A percentile compares a stretch with the other conserved stretches of the same genome.
These are phyloP conservation scores for Xylaria acuta DNA, from an alignment of 495 filamentous ascomycete species.

Conservation along the genomic window DNA sequence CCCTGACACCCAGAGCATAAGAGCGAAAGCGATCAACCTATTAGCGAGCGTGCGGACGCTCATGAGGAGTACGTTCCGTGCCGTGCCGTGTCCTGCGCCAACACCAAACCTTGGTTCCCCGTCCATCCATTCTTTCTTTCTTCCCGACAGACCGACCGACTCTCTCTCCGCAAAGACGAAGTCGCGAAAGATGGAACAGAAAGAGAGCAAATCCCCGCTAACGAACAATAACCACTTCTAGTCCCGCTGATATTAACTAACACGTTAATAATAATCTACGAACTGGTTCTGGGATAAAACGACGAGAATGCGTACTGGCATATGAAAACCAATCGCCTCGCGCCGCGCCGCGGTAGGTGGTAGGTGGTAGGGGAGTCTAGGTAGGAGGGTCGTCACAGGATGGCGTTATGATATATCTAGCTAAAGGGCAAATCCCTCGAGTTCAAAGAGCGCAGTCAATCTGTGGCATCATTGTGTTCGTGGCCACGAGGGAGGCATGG, in stretches of 20 bases:
- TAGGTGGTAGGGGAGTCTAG: background rate
- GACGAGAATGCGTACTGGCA: background rate
- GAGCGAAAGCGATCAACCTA: slow-evolving; percentile 85
- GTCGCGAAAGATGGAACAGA: background rate
- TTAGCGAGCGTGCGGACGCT: slow-evolving; percentile 89
- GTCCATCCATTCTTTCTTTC: too few species aligned
- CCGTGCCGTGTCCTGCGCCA: background rate
- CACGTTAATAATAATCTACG: slow-evolving; percentile 86
- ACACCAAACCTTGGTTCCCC: too few species aligned
- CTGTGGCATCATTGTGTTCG: background rate
- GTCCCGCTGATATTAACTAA: slow-evolving; percentile 96
- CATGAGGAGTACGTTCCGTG: slow-evolving; percentile 85
- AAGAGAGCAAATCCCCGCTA: background rate
- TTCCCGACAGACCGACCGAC: background rate
- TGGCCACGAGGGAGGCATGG: background rate
- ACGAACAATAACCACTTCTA: slow-evolving; percentile 43
- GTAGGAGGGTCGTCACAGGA: background rate
- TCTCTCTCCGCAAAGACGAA: background rate
- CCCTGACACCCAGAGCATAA: slow-evolving; percentile 75
- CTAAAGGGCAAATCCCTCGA: background rate
- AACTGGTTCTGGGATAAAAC: slow-evolving; percentile 79
- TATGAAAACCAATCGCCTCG: background rate
- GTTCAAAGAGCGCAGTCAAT: background rate
- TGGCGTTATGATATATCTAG: background rate
- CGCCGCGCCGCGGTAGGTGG: background rate